phyloP scores from a whole-genome alignment of 2,329 filamentous ascomycete genomes.

The Aspergillus sp. region DNA sequence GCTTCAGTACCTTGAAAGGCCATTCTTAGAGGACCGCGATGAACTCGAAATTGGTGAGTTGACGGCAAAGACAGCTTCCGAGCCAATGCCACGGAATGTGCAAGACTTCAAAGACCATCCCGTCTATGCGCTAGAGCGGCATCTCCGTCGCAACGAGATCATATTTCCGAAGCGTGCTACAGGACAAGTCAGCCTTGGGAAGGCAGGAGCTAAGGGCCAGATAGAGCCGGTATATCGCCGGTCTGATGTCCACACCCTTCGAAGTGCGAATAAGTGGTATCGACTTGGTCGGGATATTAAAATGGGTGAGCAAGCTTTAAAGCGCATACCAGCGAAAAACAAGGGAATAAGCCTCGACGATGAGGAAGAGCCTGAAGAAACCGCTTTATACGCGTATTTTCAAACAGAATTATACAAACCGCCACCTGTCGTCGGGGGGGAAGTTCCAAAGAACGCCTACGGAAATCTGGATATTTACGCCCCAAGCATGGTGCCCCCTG shows the following conservation, averaged over 20 bases:
- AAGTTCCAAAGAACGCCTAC: constrained; percentile 63
- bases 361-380: constrained; percentile 54
- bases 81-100: constrained; percentile 83
- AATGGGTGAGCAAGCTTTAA: constrained; percentile 75
- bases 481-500: constrained; percentile 62
- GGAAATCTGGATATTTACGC: constrained; percentile 66
- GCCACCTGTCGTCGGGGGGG: constrained; percentile 71
- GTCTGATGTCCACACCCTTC: constrained; percentile 73
- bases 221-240: constrained; percentile 81
- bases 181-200: constrained; percentile 68
- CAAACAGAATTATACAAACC: constrained; percentile 72
- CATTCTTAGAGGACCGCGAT: constrained; percentile 64
- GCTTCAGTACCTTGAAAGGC: constrained; percentile 42
- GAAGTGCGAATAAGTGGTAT: constrained; percentile 87
- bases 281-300: constrained; percentile 78
- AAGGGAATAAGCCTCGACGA: constrained; percentile 31
- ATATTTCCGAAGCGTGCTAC: constrained; percentile 69
- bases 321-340: constrained; percentile 60
- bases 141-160: constrained; percentile 80
- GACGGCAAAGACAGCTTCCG: constrained; percentile 66
- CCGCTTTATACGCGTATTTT: constrained; percentile 55
- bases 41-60: constrained; percentile 82
- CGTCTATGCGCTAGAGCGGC: constrained; percentile 77
- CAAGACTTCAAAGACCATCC: constrained; percentile 87
- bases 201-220: constrained; percentile 44